These are phyloP conservation scores for Litsea cubeba DNA, from an alignment of 164 flowering plant genomes.

Conservation along the genomic window DNA sequence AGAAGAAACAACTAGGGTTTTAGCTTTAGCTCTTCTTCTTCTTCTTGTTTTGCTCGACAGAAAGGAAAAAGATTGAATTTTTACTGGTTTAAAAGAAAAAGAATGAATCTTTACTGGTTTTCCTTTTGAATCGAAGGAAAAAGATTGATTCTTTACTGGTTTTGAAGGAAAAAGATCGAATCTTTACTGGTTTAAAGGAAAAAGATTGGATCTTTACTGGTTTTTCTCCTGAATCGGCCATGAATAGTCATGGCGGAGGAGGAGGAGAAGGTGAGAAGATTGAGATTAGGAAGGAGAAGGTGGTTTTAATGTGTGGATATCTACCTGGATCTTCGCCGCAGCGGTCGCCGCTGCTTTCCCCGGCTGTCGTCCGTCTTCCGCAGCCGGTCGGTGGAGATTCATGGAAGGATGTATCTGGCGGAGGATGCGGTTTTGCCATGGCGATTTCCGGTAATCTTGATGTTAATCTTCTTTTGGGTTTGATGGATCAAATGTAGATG, in stretches of 20 bases:
- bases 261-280: constrained; percentile 16
- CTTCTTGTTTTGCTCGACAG: too few relatives aligned
- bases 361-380: constrained; percentile 49
- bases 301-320: constrained; percentile 91
- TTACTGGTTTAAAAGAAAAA: too few relatives aligned
- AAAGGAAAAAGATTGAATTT: too few relatives aligned
- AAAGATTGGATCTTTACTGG: too few relatives aligned
- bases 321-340: constrained; percentile 86
- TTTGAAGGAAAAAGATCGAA: too few relatives aligned
- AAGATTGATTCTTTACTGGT: too few relatives aligned
- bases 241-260: constrained; percentile 14
- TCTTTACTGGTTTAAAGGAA: too few relatives aligned
- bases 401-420: constrained; percentile 90
- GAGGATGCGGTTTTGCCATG: constrained; percentile 97
- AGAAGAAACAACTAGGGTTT: background rate
- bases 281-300: constrained; percentile 18
- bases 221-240: constrained; percentile 3
- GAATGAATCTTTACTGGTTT: too few relatives aligned
- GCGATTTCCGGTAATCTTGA: constrained; percentile 66
- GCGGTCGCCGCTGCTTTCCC: constrained; percentile 71
- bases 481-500: too few relatives aligned
- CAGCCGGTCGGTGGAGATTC: constrained; percentile 22
- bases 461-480: too few relatives aligned
- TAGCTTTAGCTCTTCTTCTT: too few relatives aligned
- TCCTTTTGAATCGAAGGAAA: too few relatives aligned